These are phyloP conservation scores for Kodamaea jinghongensis DNA, from an alignment of 805 yeast species.

Conservation along the genomic window DNA sequence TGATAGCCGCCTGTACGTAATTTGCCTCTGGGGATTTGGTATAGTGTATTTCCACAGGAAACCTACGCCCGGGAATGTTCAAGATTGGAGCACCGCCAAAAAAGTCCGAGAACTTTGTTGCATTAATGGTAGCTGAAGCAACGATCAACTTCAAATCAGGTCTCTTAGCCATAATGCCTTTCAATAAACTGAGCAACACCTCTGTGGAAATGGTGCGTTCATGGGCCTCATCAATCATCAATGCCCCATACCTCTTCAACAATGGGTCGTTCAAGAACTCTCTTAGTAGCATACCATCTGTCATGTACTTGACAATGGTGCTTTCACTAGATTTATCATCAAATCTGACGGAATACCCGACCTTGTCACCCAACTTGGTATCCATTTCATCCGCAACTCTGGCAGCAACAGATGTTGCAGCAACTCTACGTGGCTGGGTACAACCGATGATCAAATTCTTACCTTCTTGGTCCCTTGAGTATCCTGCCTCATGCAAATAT, in stretches of 20 bases:
- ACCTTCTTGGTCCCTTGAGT: conserved; percentile 45
- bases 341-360: conserved; percentile 86
- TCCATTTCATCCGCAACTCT: conserved; percentile 91
- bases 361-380: conserved; percentile 74
- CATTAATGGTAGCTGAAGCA: conserved; percentile 94
- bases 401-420: conserved; percentile 86
- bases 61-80: conserved; percentile 89
- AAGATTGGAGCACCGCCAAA: conserved; percentile 84
- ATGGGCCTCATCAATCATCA: conserved; percentile 97
- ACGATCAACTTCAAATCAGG: conserved; percentile 73
- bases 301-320: conserved; percentile 83
- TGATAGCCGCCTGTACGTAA: conserved; percentile 83
- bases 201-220: conserved; percentile 95
- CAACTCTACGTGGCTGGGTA: conserved; percentile 94
- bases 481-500: conserved; percentile 80
- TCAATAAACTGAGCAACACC: conserved; percentile 70
- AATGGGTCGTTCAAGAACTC: conserved; percentile 80
- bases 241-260: conserved; percentile 64
- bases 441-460: conserved; percentile 60
- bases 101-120: conserved; percentile 77
- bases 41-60: conserved; percentile 83
- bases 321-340: conserved; percentile 65
- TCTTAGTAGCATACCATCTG: conserved; percentile 91
- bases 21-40: conserved; percentile 88
- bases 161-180: conserved; percentile 61